Base-by-base conservation (phyloP, 2,329 filamentous ascomycete genomes). In the Diaporthe destruens region DNA sequence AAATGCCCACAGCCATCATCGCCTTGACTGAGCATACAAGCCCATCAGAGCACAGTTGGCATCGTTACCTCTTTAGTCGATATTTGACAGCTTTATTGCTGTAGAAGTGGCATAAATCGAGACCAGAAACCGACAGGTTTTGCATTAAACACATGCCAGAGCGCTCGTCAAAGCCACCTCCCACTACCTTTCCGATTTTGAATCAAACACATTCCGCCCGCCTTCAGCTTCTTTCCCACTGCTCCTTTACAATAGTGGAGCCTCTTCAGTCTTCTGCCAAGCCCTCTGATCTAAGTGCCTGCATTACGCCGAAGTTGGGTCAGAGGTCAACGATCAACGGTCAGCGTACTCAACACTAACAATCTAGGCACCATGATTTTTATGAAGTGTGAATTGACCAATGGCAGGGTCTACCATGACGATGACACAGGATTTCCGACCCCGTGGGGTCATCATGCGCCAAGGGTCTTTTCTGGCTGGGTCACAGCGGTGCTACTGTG, bases 361-460 rank as follows among this genome's bases (percentile, higher is more conserved):
- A 51, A n/a, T 5, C 44, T 11, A 51, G 61, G n/a, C 32, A 25
- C 18, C 44, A 39, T 51, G 16, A 4, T 39, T 23, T 34, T 23
- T 5, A 18, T 2, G 6, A 51, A n/a, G 9, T 32, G 3, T 44
- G 32, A 53, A 66, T 29, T 53, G 61, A 66, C 61, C 61, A 66
- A 66, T 66, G 61, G 16, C 32, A 14, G n/a, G 39, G 20, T 12
- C 61, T 53, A 39, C 32, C 61, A 66, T 66, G 6, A 12, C 25
- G n/a, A 66, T 66, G 32, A 66, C 61, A 66, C 9, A 53, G 14
- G 29, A 39, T 25, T 25, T 39, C 32, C 14, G 32, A 53, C 61
- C 61, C 61, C 61, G 47, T 66, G 61, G 61, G 61, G 61, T 66
- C 61, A 66, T 66, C 61, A 66, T 53, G 61, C 47, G 61, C 32